A percentile compares a stretch with the other conserved stretches of the same genome.
phyloP scores from a whole-genome alignment of 2,329 filamentous ascomycete genomes.

The Rutstroemia sp. region DNA sequence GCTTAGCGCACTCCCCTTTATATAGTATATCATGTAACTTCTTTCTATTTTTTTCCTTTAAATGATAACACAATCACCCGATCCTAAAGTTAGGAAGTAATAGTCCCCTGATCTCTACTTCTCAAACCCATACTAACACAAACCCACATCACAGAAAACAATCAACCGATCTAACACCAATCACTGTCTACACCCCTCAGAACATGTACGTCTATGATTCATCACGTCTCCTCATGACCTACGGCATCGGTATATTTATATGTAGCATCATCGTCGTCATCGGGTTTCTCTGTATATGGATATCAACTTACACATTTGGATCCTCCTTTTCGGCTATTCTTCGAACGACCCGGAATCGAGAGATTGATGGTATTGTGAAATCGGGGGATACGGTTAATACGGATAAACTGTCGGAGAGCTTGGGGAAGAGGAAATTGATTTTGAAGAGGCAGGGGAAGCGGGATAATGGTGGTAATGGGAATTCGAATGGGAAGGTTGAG shows the following conservation, averaged over 20 bases:
- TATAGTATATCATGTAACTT: too few relatives aligned
- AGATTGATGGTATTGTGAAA: not conserved
- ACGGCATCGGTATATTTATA: not conserved
- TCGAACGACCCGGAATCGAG: not conserved
- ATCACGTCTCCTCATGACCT: not conserved
- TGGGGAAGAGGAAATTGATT: not conserved
- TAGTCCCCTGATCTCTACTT: not conserved
- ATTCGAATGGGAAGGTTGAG: too few relatives aligned
- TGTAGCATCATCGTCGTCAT: not conserved
- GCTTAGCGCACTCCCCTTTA: too few relatives aligned
- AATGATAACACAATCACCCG: not conserved
- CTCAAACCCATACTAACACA: not conserved
- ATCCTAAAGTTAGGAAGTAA: not conserved
- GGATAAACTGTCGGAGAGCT: not conserved
- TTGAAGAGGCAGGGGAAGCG: not conserved
- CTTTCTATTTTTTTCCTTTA: too few relatives aligned
- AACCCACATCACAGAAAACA: not conserved
- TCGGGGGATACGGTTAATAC: not conserved
- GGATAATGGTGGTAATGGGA: too few relatives aligned
- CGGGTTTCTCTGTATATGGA: not conserved
- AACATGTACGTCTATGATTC: not conserved
- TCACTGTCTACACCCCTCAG: not conserved
- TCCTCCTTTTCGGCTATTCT: not conserved
- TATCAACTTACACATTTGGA: not conserved
- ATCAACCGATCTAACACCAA: not conserved